These are phyloP conservation scores for Gossypioides kirkii DNA, from an alignment of 345 rosid species.

Conservation along the genomic window DNA sequence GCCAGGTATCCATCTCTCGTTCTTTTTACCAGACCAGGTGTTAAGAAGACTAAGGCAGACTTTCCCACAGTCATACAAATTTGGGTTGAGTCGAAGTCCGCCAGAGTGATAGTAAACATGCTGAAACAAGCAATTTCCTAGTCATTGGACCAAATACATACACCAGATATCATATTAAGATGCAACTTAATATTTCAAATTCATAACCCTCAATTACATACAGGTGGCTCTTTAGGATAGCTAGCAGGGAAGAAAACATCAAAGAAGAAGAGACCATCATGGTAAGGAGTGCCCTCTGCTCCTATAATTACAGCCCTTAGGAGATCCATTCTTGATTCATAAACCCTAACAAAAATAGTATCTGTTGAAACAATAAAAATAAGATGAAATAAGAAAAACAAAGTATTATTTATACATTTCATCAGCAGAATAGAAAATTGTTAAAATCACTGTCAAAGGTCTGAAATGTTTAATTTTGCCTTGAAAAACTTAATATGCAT, in stretches of 20 bases:
- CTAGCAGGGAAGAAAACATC: slow-evolving; percentile 72
- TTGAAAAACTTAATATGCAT: background rate
- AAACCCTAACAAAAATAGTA: slow-evolving; percentile 78
- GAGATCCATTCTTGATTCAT: slow-evolving; percentile 90
- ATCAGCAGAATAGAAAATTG: background rate
- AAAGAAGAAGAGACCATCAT: slow-evolving; percentile 90
- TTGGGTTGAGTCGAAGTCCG: slow-evolving; percentile 85
- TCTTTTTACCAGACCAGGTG: slow-evolving; percentile 70
- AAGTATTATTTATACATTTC: background rate
- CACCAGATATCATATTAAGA: slow-evolving; percentile 2
- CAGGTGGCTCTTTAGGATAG: slow-evolving; percentile 83
- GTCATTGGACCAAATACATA: slow-evolving; percentile 11
- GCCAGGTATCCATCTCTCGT: slow-evolving; percentile 81
- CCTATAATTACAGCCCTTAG: slow-evolving; percentile 89
- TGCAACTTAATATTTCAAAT: background rate
- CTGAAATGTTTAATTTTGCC: background rate
- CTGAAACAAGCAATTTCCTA: slow-evolving; percentile 36
- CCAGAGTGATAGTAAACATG: slow-evolving; percentile 66
- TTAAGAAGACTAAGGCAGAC: slow-evolving; percentile 93
- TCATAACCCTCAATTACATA: slow-evolving; percentile 26
- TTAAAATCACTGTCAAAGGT: background rate
- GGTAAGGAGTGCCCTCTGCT: slow-evolving; percentile 94
- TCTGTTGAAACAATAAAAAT: slow-evolving; percentile 31
- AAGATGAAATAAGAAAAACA: slow-evolving; percentile 5
- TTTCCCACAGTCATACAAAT: slow-evolving; percentile 66